These are phyloP conservation scores for Aspergillus sp. DNA, from an alignment of 2,329 filamentous ascomycete genomes.

Conservation along the genomic window DNA sequence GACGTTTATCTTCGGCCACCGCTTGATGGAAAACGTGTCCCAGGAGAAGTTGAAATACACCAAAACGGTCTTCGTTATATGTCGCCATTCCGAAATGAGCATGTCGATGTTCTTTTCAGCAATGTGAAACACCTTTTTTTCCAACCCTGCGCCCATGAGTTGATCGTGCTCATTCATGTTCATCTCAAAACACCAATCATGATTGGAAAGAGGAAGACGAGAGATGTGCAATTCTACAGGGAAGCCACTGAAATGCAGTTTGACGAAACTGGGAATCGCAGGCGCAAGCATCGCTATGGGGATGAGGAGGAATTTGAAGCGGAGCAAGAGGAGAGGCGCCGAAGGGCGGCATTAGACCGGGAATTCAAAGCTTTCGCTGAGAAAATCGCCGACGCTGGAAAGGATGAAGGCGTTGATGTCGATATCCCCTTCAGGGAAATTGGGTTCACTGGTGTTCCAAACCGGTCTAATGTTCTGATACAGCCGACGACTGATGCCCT, in stretches of 20 bases:
- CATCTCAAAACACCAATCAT: conserved; percentile 98
- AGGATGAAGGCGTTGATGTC: conserved; percentile 84
- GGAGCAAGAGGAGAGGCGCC: conserved; percentile 91
- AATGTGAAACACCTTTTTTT: conserved; percentile 99
- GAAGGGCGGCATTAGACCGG: conserved; percentile 86
- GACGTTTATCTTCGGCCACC: conserved; percentile 94
- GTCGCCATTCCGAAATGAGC: conserved; percentile 71
- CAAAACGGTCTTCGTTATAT: conserved; percentile 98
- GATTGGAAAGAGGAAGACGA: conserved; percentile 98
- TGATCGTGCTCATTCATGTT: conserved; percentile 97
- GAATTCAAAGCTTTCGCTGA: conserved; percentile 95
- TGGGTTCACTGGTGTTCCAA: conserved; percentile 93
- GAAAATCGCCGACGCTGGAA: conserved; percentile 93
- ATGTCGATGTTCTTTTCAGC: conserved; percentile 93
- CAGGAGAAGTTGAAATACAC: conserved; percentile 94
- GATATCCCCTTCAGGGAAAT: conserved; percentile 97
- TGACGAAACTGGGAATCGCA: conserved; percentile 95
- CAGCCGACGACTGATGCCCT: conserved; percentile 96
- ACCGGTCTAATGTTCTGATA: conserved; percentile 90
- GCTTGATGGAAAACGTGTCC: conserved; percentile 93
- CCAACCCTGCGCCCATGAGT: conserved; percentile 90
- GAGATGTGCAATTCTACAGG: conserved; percentile 96
- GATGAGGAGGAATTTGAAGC: conserved; percentile 99
- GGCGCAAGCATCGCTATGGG: conserved; percentile 94
- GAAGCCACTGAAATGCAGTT: conserved; percentile 98